phyloP scores from a whole-genome alignment of 2,329 filamentous ascomycete species.

The Ceratocystis destructans region DNA sequence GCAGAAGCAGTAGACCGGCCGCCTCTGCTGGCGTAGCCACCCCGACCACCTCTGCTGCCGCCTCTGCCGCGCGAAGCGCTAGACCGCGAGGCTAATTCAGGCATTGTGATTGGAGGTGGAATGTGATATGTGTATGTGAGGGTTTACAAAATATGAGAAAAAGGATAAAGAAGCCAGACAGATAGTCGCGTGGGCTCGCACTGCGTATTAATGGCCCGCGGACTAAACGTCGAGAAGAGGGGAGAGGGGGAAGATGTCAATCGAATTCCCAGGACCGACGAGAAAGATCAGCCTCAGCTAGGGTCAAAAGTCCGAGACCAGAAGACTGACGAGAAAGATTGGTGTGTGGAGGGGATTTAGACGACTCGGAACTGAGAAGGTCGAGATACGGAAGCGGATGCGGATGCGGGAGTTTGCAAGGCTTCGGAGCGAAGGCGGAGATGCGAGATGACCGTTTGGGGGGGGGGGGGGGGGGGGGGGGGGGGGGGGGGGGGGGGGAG shows the following conservation, averaged over 20 bases:
- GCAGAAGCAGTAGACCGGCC: slow-evolving; percentile 45
- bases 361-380: slow-evolving; percentile 22
- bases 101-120: slow-evolving; percentile 45
- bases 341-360: background rate
- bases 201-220: slow-evolving; percentile 19
- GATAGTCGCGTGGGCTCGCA: slow-evolving; percentile 23
- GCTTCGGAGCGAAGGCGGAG: too few species aligned
- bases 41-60: slow-evolving; percentile 72
- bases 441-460: too few species aligned
- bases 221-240: slow-evolving; percentile 19
- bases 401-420: too few species aligned
- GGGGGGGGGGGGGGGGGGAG: background rate
- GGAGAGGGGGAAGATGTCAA: background rate
- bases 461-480: background rate
- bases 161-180: slow-evolving; percentile 18
- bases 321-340: too few species aligned
- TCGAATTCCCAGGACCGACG: too few species aligned
- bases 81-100: slow-evolving; percentile 80
- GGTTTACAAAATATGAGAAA: slow-evolving; percentile 21
- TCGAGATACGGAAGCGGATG: slow-evolving; percentile 20
- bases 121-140: slow-evolving; percentile 27
- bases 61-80: slow-evolving; percentile 78
- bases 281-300: too few species aligned
- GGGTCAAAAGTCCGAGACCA: too few species aligned
- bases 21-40: slow-evolving; percentile 58